A percentile compares a stretch with the other conserved stretches of the same genome.
Conservation (phyloP, 2,329 filamentous ascomycete species). For the Cladorrhinum sp. region DNA sequence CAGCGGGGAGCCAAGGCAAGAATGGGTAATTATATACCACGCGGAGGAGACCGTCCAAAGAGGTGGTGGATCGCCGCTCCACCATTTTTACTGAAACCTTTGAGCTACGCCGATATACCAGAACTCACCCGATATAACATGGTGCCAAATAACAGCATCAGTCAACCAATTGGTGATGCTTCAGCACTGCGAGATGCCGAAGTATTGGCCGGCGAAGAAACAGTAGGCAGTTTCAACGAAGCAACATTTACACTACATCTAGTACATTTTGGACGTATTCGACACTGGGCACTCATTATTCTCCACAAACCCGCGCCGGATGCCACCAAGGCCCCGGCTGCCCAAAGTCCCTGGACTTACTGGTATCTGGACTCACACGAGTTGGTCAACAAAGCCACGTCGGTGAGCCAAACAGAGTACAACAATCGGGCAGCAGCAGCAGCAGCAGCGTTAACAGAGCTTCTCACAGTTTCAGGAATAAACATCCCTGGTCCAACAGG, state of each 20-base stretch:
- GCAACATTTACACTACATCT: conserved; percentile 14
- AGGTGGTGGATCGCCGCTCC: too few species aligned
- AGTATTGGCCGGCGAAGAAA: background rate
- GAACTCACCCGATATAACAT: too few species aligned
- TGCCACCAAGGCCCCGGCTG: background rate
- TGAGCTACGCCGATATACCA: too few species aligned
- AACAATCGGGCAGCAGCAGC: background rate
- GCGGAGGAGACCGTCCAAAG: too few species aligned
- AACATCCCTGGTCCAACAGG: background rate
- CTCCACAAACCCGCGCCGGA: conserved; percentile 5
- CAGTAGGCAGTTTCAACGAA: background rate
- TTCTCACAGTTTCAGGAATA: background rate
- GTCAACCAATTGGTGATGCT: too few species aligned
- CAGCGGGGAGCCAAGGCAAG: background rate
- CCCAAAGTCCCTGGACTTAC: background rate
- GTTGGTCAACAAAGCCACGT: background rate
- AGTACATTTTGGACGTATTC: too few species aligned
- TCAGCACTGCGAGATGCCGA: too few species aligned
- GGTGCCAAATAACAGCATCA: too few species aligned
- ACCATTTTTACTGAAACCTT: too few species aligned
- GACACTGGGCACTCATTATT: conserved; percentile 17
- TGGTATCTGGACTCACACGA: background rate
- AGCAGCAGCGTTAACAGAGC: background rate
- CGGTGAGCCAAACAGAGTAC: background rate
- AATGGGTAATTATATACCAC: too few species aligned